These are phyloP conservation scores for Beauveria bassiana DNA, from an alignment of 2,329 filamentous ascomycete genomes.

Conservation along the genomic window DNA sequence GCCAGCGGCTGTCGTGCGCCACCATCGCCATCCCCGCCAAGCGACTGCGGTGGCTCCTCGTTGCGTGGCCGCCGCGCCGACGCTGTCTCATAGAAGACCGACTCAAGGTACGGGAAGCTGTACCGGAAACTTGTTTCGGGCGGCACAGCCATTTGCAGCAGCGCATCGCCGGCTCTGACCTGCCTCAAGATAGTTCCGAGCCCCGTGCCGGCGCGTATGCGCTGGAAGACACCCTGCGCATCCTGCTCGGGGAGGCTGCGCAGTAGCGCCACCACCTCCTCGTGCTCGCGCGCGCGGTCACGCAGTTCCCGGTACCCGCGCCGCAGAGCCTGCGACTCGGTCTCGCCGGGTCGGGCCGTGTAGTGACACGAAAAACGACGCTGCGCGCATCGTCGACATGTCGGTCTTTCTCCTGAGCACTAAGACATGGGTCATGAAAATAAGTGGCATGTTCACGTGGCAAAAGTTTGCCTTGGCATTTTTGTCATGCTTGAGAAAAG, in stretches of 20 bases:
- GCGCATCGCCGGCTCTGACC: slow-evolving; percentile 27
- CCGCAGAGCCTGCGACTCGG: slow-evolving; percentile 15
- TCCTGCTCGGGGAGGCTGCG: slow-evolving; percentile 17
- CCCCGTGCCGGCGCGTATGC: slow-evolving; percentile 28
- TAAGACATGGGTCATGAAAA: neutral
- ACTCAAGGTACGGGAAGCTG: slow-evolving; percentile 26
- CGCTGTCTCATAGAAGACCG: slow-evolving; percentile 15
- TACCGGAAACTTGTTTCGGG: slow-evolving; percentile 32
- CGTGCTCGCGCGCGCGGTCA: slow-evolving; percentile 1
- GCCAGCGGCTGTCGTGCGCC: neutral
- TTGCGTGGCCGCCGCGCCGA: neutral
- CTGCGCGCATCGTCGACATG: slow-evolving; percentile 17
- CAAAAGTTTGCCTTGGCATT: too few relatives aligned
- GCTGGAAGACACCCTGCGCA: slow-evolving; percentile 25
- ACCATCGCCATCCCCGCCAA: neutral
- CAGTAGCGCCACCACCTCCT: slow-evolving; percentile 14
- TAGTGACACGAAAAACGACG: slow-evolving; percentile 16
- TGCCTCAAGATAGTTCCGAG: slow-evolving; percentile 24
- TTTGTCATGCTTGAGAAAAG: too few relatives aligned
- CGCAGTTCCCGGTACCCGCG: slow-evolving; percentile 5
- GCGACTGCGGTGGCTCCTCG: too few relatives aligned
- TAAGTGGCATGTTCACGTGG: too few relatives aligned
- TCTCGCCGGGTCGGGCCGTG: slow-evolving; percentile 15
- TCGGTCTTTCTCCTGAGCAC: slow-evolving; percentile 21
- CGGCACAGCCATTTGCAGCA: slow-evolving; percentile 29